Conservation (phyloP, 2,329 filamentous ascomycete genomes). For the Sodiomyces alkalinus region DNA sequence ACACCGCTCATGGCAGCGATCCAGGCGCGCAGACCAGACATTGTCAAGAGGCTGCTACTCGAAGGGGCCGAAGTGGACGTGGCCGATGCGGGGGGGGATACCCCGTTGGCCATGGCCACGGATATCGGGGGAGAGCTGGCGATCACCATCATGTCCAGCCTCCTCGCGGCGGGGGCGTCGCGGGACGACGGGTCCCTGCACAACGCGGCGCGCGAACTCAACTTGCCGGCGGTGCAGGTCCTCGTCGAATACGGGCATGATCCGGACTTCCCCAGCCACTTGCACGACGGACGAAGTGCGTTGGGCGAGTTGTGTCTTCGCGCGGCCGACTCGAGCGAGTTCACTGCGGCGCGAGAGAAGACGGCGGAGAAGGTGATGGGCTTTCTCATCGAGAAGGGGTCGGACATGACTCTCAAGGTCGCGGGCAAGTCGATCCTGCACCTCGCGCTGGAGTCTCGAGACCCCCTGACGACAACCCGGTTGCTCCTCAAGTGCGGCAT, state of each 20-base stretch:
- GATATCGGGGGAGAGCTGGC: slow-evolving; percentile 35
- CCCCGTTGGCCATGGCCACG: slow-evolving; percentile 45
- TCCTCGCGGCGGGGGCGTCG: slow-evolving; percentile 40
- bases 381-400: slow-evolving; percentile 39
- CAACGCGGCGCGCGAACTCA: slow-evolving; percentile 44
- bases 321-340: slow-evolving; percentile 28
- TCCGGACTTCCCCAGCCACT: slow-evolving; percentile 46
- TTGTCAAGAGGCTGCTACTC: slow-evolving; percentile 40
- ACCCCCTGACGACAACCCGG: slow-evolving; percentile 38
- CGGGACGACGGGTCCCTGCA: slow-evolving; percentile 53
- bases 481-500: slow-evolving; percentile 46
- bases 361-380: slow-evolving; percentile 40
- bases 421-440: slow-evolving; percentile 44
- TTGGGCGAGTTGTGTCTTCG: slow-evolving; percentile 48
- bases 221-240: slow-evolving; percentile 37
- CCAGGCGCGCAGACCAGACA: slow-evolving; percentile 35
- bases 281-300: slow-evolving; percentile 47
- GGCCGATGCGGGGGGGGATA: slow-evolving; percentile 39
- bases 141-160: slow-evolving; percentile 35
- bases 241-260: slow-evolving; percentile 46
- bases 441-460: slow-evolving; percentile 41
- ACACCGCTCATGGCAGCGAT: slow-evolving; percentile 48
- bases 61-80: slow-evolving; percentile 45
- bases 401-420: slow-evolving; percentile 38
- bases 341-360: slow-evolving; percentile 32